A percentile compares a stretch with the other conserved stretches of the same genome.
Evolutionary conservation across 177 flowering plant species (phyloP).

Genomic region (Vitis hybrid): DNA sequence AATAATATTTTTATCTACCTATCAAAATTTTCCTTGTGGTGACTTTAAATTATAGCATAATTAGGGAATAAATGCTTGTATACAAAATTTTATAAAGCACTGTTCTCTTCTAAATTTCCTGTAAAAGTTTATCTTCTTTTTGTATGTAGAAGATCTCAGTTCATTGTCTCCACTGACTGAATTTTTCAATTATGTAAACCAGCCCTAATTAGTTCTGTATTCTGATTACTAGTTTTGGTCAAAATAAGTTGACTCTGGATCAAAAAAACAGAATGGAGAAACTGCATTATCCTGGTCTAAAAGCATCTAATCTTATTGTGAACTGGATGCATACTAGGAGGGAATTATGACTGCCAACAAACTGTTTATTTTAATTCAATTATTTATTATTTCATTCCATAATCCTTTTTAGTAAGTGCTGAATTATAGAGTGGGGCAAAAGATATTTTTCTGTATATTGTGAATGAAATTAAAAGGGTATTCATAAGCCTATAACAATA

Average conservation of each 20-base stretch:
- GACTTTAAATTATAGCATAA: no score
- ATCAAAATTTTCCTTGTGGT: no score
- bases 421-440: not conserved
- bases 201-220: not conserved
- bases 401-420: not conserved
- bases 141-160: not conserved
- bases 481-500: no score
- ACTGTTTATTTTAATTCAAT: not conserved
- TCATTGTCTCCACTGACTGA: not conserved
- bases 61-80: not conserved
- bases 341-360: not conserved
- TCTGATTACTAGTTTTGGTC: not conserved
- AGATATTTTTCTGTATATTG: no score
- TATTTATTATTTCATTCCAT: not conserved
- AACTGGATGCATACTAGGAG: not conserved
- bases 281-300: not conserved
- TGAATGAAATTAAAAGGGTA: no score
- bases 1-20: no score
- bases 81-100: not conserved
- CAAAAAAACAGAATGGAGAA: not conserved
- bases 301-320: not conserved
- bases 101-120: not conserved
- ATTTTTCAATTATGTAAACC: not conserved
- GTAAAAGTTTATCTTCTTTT: not conserved
- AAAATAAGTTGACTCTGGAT: not conserved